A percentile compares a stretch with the other conserved stretches of the same genome.
Conservation (phyloP, 2,329 filamentous ascomycete species). For the Canariomyces notabilis region DNA sequence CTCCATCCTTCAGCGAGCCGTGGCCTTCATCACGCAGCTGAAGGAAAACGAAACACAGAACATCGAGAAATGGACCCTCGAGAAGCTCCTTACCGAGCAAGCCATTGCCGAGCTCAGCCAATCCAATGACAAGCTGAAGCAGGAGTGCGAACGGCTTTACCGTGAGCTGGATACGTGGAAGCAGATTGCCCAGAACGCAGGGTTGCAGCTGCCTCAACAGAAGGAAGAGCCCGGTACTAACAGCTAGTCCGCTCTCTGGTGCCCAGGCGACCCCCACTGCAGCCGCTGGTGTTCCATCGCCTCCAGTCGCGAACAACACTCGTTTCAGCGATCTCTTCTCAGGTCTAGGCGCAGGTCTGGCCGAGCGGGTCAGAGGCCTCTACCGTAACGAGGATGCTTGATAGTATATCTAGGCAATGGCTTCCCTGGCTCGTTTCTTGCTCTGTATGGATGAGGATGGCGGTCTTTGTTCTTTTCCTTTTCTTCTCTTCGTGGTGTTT, state of each 20-base stretch:
- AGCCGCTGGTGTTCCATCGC: neutral
- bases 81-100: conserved; percentile 85
- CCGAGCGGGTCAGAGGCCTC: too few species aligned
- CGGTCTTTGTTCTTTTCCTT: too few species aligned
- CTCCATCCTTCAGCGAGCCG: conserved; percentile 87
- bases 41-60: conserved; percentile 93
- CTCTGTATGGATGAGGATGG: too few species aligned
- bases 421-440: too few species aligned
- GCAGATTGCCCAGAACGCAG: conserved; percentile 58
- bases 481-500: neutral
- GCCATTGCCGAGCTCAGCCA: conserved; percentile 82
- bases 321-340: too few species aligned
- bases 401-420: too few species aligned
- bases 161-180: conserved; percentile 77
- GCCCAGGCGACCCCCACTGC: neutral
- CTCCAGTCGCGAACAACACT: neutral
- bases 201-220: conserved; percentile 40
- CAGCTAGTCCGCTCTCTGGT: conserved; percentile 15
- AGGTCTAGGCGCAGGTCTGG: too few species aligned
- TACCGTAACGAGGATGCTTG: too few species aligned
- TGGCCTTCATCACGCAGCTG: conserved; percentile 89
- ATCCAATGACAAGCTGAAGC: conserved; percentile 82
- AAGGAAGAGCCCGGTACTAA: conserved; percentile 30
- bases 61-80: conserved; percentile 88
- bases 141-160: conserved; percentile 72